phyloP scores from a whole-genome alignment of 495 filamentous ascomycete species.

The Penicillium macrosclerotiorum region DNA sequence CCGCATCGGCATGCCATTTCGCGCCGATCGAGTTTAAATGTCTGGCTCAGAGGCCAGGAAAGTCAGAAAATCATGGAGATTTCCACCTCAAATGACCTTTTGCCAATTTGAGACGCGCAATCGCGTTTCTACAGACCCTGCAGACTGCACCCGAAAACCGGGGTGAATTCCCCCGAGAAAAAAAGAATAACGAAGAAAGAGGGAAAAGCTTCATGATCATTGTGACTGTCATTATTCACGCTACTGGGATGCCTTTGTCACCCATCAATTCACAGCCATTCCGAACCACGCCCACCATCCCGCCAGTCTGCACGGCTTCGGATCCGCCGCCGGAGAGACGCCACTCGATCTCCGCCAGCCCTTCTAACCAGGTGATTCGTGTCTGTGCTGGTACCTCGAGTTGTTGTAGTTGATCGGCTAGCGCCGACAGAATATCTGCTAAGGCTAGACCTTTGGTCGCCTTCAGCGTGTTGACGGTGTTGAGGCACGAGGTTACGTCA shows the following conservation, averaged over 20 bases:
- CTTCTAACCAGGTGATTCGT: constrained; percentile 87
- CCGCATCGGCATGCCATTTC: constrained; percentile 10
- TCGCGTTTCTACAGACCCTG: no score
- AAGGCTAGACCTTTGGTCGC: constrained; percentile 82
- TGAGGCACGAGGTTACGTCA: constrained; percentile 83
- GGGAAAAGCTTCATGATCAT: no score
- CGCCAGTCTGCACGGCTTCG: constrained; percentile 90
- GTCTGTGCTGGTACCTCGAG: constrained; percentile 85
- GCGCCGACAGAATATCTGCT: constrained; percentile 85
- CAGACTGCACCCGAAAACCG: no score
- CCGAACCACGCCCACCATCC: constrained; percentile 83
- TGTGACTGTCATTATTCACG: constrained; percentile 14
- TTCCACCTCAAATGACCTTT: no score
- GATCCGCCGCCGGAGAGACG: constrained; percentile 83
- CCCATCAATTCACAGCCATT: constrained; percentile 77
- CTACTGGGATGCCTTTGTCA: constrained; percentile 20
- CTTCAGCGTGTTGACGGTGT: constrained; percentile 84
- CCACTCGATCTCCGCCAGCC: constrained; percentile 89
- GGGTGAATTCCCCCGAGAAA: no score
- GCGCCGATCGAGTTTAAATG: no score
- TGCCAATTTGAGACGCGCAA: no score
- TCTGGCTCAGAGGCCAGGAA: no score
- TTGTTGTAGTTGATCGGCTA: constrained; percentile 77
- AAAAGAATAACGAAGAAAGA: no score
- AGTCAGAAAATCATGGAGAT: no score